A percentile compares a stretch with the other conserved stretches of the same genome.
Conservation (phyloP, 805 yeast species). For the Spathaspora passalidarum region DNA sequence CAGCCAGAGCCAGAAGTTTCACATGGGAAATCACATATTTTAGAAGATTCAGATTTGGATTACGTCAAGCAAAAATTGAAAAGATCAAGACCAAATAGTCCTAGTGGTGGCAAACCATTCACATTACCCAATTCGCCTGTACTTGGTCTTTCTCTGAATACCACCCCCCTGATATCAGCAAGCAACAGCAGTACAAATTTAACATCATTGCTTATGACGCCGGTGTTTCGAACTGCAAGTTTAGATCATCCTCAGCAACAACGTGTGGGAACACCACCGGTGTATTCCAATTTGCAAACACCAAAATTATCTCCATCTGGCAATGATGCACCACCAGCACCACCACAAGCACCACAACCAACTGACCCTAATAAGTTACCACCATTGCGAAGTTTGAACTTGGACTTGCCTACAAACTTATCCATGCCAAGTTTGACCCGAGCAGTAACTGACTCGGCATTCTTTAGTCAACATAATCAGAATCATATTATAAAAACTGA, state of each 20-base stretch:
- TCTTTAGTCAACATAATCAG: conserved; percentile 4
- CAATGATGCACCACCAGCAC: conserved; percentile 4
- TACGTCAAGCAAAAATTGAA: conserved; percentile 44
- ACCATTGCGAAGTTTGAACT: conserved; percentile 47
- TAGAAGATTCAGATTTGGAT: conserved; percentile 47
- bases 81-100: conserved; percentile 51
- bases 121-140: conserved; percentile 45
- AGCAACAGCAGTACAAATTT: conserved; percentile 39
- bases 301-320: conserved; percentile 33
- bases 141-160: conserved; percentile 34
- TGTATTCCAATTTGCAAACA: conserved; percentile 11
- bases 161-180: conserved; percentile 43
- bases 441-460: conserved; percentile 6
- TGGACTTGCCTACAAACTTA: conserved; percentile 47
- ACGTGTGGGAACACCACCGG: conserved; percentile 12
- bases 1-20: conserved; percentile 14
- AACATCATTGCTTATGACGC: conserved; percentile 33
- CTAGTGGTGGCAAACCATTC: conserved; percentile 29
- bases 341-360: conserved; percentile 8
- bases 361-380: conserved; percentile 30
- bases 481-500: conserved; percentile 3
- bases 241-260: conserved; percentile 11
- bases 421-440: conserved; percentile 18
- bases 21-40: conserved; percentile 10
- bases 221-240: conserved; percentile 9